A percentile compares a stretch with the other conserved stretches of the same genome.
Evolutionary conservation across 2,329 filamentous ascomycete genomes (phyloP).

Genomic region (Cordyceps cicadae): DNA sequence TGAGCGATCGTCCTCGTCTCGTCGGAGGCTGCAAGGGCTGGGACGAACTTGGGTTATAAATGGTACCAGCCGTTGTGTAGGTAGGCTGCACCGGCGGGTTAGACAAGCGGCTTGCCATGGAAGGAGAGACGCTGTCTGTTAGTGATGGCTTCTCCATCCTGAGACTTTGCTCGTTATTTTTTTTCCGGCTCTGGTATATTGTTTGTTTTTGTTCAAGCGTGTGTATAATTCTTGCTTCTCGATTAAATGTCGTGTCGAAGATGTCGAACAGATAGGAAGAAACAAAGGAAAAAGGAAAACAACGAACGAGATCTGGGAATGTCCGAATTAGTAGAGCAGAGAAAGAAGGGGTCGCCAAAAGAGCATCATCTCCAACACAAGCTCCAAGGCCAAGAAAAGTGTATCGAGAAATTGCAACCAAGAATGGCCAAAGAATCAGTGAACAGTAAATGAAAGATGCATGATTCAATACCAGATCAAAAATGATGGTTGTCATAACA

Average conservation of each 20-base stretch:
- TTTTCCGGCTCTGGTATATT: neutral
- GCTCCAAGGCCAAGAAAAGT: neutral
- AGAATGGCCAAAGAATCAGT: conserved; percentile 4
- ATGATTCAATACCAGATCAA: neutral
- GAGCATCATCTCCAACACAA: conserved; percentile 6
- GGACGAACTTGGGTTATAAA: conserved; percentile 40
- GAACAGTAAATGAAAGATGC: neutral
- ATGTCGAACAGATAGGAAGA: conserved; percentile 3
- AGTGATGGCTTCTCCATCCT: conserved; percentile 26
- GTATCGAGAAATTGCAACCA: neutral
- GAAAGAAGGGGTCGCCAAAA: neutral
- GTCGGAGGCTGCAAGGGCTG: conserved; percentile 43
- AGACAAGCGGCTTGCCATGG: conserved; percentile 16
- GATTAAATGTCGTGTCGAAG: conserved; percentile 6
- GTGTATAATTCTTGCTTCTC: conserved; percentile 4
- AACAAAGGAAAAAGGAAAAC: neutral
- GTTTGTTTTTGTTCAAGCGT: conserved; percentile 4
- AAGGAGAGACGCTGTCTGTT: conserved; percentile 18
- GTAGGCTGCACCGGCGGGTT: conserved; percentile 28
- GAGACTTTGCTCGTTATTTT: conserved; percentile 7
- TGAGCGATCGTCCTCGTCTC: conserved; percentile 40
- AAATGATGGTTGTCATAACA: neutral
- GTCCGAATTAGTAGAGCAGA: neutral
- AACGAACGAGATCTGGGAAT: conserved; percentile 7
- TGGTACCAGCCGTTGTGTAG: conserved; percentile 50